phyloP scores from a whole-genome alignment of 164 flowering plant genomes.

The Liriodendron chinense region DNA sequence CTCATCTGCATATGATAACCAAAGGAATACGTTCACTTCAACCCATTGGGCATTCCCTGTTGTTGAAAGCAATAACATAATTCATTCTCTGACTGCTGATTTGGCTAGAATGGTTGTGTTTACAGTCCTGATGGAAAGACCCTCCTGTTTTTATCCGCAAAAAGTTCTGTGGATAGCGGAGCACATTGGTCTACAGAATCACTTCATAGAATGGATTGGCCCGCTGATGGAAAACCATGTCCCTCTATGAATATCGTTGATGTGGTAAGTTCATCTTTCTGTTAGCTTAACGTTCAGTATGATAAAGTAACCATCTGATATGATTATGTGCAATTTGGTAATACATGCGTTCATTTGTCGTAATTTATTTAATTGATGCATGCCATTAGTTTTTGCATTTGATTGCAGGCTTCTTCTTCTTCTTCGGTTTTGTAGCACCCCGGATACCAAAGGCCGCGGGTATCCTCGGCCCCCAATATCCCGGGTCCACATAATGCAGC shows the following conservation, averaged over 20 bases:
- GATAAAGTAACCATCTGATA: background rate
- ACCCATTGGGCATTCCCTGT: background rate
- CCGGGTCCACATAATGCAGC: too few relatives aligned
- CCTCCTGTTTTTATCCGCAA: conserved; percentile 79
- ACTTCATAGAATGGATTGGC: conserved; percentile 91
- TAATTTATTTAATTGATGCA: background rate
- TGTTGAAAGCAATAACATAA: background rate
- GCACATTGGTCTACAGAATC: conserved; percentile 88
- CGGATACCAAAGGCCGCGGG: too few relatives aligned
- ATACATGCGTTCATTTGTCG: background rate
- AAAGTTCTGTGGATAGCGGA: conserved; percentile 75
- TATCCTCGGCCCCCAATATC: too few relatives aligned
- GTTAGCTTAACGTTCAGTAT: background rate
- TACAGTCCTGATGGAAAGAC: conserved; percentile 85
- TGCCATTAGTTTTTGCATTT: background rate
- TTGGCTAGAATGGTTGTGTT: background rate
- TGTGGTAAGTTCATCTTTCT: conserved; percentile 56
- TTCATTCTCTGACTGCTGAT: conserved; percentile 10
- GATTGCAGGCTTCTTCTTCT: background rate
- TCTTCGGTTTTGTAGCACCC: too few relatives aligned
- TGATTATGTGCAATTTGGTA: background rate
- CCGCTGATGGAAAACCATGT: conserved; percentile 40
- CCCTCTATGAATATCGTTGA: conserved; percentile 46
- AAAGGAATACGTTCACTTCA: background rate
- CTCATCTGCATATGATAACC: background rate